phyloP scores from a whole-genome alignment of 2,329 filamentous ascomycete species.

The Stylonectria norvegica region DNA sequence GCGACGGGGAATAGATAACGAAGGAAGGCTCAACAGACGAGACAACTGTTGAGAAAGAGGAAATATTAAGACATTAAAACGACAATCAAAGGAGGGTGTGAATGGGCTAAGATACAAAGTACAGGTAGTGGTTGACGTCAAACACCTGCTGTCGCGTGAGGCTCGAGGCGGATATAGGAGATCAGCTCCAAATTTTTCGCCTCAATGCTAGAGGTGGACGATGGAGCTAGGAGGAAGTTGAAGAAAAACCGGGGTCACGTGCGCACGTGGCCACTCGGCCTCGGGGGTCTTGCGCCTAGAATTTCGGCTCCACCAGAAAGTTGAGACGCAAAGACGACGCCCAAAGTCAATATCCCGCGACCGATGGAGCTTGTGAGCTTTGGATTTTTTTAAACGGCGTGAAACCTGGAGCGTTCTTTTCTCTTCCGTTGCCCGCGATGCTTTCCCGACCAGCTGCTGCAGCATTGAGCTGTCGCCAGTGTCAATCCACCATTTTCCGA shows the following conservation, averaged over 20 bases:
- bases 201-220: neutral
- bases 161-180: slow-evolving; percentile 10
- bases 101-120: slow-evolving; percentile 5
- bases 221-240: neutral
- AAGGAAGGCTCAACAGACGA: slow-evolving; percentile 13
- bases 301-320: slow-evolving; percentile 9
- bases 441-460: slow-evolving; percentile 29
- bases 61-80: slow-evolving; percentile 24
- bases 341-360: too few species aligned
- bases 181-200: slow-evolving; percentile 29
- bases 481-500: slow-evolving; percentile 29
- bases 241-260: slow-evolving; percentile 11
- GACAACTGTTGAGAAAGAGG: slow-evolving; percentile 11
- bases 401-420: slow-evolving; percentile 3
- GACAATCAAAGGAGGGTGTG: slow-evolving; percentile 2
- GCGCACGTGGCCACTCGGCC: neutral
- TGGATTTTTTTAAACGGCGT: too few species aligned
- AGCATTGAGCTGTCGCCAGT: slow-evolving; percentile 30
- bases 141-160: slow-evolving; percentile 23
- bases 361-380: too few species aligned
- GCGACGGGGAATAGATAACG: slow-evolving; percentile 1
- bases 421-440: slow-evolving; percentile 20
- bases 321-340: slow-evolving; percentile 5
- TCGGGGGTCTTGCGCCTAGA: slow-evolving; percentile 6
- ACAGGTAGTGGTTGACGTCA: slow-evolving; percentile 8